These are phyloP conservation scores for Brettanomyces nanus DNA, from an alignment of 805 yeast genomes.

Conservation along the genomic window DNA sequence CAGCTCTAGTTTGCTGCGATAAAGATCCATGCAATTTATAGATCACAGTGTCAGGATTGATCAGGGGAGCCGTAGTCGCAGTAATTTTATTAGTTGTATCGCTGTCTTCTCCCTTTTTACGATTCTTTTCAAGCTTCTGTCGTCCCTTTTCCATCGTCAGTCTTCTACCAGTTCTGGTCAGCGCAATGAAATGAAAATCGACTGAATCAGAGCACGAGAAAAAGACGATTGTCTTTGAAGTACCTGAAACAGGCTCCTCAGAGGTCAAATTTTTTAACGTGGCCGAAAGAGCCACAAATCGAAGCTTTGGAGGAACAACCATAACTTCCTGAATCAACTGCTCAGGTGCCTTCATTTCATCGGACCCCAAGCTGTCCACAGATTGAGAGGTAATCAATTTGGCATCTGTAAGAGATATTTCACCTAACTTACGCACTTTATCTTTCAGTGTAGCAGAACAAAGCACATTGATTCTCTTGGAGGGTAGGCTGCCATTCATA, in stretches of 20 bases:
- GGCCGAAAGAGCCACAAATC: conserved; percentile 76
- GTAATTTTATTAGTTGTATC: conserved; percentile 19
- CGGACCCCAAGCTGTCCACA: conserved; percentile 13
- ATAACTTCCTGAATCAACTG: conserved; percentile 74
- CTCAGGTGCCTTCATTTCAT: conserved; percentile 61
- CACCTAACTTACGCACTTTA: conserved; percentile 73
- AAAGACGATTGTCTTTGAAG: conserved; percentile 66
- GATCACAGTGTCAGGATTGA: conserved; percentile 37
- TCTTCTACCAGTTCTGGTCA: conserved; percentile 50
- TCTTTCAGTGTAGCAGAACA: conserved; percentile 93
- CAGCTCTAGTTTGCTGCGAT: conserved; percentile 72
- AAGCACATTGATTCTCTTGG: conserved; percentile 62
- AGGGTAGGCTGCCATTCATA: conserved; percentile 41
- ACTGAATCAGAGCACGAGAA: conserved; percentile 96
- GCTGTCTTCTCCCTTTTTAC: conserved; percentile 15
- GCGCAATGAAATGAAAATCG: conserved; percentile 76
- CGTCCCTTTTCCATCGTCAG: conserved; percentile 12
- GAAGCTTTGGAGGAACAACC: conserved; percentile 87
- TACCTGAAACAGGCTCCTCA: conserved; percentile 12
- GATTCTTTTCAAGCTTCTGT: conserved; percentile 12
- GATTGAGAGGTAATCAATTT: conserved; percentile 43
- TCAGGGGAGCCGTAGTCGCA: conserved; percentile 43
- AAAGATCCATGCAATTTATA: conserved; percentile 87
- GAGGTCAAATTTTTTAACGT: conserved; percentile 42
- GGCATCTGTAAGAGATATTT: conserved; percentile 65